A percentile compares a stretch with the other conserved stretches of the same genome.
Conservation (phyloP, 257 asterid species). For the Asclepias syriaca region DNA sequence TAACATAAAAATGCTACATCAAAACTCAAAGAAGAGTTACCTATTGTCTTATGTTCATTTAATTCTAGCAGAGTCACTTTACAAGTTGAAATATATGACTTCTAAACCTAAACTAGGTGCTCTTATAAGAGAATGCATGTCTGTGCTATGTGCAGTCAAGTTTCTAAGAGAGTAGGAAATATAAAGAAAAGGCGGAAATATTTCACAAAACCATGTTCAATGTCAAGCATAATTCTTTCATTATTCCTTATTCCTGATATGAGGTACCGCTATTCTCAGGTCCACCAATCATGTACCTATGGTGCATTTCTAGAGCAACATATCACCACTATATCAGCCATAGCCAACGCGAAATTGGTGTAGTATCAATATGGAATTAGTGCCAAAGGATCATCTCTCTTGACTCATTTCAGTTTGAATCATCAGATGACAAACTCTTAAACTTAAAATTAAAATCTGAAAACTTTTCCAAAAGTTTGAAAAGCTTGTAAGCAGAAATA, state of each 20-base stretch:
- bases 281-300: background rate
- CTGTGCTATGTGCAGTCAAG: background rate
- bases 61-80: background rate
- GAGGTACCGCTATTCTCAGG: background rate
- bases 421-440: background rate
- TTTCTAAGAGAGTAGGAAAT: background rate
- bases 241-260: background rate
- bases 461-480: background rate
- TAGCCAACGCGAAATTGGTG: background rate
- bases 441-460: background rate
- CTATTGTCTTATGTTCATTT: background rate
- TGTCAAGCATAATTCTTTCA: background rate
- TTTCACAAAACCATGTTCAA: background rate
- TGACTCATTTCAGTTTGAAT: background rate
- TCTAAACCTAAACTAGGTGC: background rate
- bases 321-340: background rate
- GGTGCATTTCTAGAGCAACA: background rate
- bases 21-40: background rate
- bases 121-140: background rate
- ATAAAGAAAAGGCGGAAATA: background rate
- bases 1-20: background rate
- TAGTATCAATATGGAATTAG: background rate
- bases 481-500: background rate
- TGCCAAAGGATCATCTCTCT: background rate
- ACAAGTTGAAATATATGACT: background rate